phyloP scores from a whole-genome alignment of 2,329 filamentous ascomycete genomes.

The Aspergillus chevalieri region DNA sequence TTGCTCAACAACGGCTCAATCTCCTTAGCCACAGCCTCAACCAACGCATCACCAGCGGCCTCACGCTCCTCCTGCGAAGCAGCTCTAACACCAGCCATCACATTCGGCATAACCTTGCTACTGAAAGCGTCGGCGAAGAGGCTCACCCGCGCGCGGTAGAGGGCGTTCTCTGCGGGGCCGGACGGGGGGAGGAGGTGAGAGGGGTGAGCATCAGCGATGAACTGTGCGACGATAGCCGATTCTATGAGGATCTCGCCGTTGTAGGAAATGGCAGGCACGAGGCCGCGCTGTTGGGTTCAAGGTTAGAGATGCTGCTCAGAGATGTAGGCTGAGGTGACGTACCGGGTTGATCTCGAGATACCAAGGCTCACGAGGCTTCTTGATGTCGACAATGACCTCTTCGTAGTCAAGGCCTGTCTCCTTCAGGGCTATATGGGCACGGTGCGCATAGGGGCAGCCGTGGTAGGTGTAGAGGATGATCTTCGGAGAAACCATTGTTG shows the following conservation, averaged over 20 bases:
- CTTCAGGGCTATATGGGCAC: constrained; percentile 64
- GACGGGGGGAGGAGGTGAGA: constrained; percentile 57
- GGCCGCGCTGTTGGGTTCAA: constrained; percentile 49
- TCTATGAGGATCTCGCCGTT: constrained; percentile 67
- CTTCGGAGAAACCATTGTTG: constrained; percentile 35
- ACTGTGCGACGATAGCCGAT: constrained; percentile 66
- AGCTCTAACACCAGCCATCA: constrained; percentile 45
- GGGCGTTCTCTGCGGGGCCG: constrained; percentile 48
- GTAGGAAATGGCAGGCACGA: constrained; percentile 66
- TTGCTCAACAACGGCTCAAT: constrained; percentile 60
- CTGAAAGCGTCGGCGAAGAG: constrained; percentile 69
- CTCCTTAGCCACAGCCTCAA: constrained; percentile 59
- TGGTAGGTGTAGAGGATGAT: constrained; percentile 68
- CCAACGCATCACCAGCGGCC: constrained; percentile 44
- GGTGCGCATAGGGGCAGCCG: constrained; percentile 66
- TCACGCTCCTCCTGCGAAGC: constrained; percentile 47
- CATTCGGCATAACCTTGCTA: constrained; percentile 51
- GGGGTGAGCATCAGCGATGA: constrained; percentile 63
- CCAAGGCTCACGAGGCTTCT: constrained; percentile 61
- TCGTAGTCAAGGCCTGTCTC: constrained; percentile 62
- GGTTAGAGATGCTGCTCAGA: neutral
- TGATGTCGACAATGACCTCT: constrained; percentile 67
- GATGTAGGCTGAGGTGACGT: constrained; percentile 10
- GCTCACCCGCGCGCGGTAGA: constrained; percentile 59
- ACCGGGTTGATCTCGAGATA: constrained; percentile 72